Evolutionary conservation across 495 filamentous ascomycete species (phyloP).

Genomic region (Hamigera avellanea): DNA sequence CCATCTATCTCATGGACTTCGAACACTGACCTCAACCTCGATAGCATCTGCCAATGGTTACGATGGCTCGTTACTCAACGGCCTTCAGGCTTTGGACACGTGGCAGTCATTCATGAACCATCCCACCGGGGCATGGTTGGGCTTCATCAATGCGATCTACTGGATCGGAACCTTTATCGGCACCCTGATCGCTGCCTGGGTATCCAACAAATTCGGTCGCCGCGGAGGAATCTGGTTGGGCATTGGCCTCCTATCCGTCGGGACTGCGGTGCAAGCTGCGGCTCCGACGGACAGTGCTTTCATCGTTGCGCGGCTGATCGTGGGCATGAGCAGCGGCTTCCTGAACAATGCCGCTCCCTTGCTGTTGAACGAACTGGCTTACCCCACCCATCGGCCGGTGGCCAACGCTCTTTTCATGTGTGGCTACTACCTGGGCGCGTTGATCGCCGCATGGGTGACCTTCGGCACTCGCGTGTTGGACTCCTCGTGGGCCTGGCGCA

Average conservation of each 20-base stretch:
- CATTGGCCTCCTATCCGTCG: slow-evolving; percentile 46
- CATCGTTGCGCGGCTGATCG: slow-evolving; percentile 44
- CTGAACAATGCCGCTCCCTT: slow-evolving; percentile 47
- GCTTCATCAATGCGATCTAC: slow-evolving; percentile 12
- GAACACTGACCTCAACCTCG: too few species aligned
- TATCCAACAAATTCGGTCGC: slow-evolving; percentile 24
- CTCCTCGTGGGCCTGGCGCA: slow-evolving; percentile 36
- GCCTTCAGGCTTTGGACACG: slow-evolving; percentile 8
- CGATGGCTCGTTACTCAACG: slow-evolving; percentile 13
- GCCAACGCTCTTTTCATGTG: slow-evolving; percentile 54
- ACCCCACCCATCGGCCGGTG: slow-evolving; percentile 50
- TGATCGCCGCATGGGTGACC: slow-evolving; percentile 19
- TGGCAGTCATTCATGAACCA: slow-evolving; percentile 10
- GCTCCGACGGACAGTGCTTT: slow-evolving; percentile 37
- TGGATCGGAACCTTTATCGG: slow-evolving; percentile 3
- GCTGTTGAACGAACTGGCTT: slow-evolving; percentile 50
- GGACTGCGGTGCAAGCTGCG: slow-evolving; percentile 41
- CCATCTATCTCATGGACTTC: too few species aligned
- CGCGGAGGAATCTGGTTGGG: slow-evolving; percentile 47
- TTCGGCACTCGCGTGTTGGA: slow-evolving; percentile 12
- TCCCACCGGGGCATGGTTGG: slow-evolving; percentile 10
- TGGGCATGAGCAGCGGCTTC: slow-evolving; percentile 48
- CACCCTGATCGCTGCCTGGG: not conserved
- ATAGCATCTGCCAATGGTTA: slow-evolving; percentile 6
- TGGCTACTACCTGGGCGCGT: slow-evolving; percentile 46